Conservation (phyloP, 345 rosid species). For the Physaria fendleri region DNA sequence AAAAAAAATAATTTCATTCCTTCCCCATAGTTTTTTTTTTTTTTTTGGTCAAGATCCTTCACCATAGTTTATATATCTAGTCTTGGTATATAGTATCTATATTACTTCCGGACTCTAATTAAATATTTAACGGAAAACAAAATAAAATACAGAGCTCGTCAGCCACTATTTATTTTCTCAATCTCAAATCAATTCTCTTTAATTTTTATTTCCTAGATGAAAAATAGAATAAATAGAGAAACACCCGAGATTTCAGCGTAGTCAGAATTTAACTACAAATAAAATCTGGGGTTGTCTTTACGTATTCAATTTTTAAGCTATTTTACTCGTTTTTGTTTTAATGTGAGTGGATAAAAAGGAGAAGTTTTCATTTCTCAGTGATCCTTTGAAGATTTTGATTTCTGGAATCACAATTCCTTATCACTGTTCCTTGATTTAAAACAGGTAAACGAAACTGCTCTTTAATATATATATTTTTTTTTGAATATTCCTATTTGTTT, state of each 20-base stretch:
- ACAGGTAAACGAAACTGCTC: background rate
- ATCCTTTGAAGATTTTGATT: background rate
- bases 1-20: too few species aligned
- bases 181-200: background rate
- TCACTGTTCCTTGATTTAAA: background rate
- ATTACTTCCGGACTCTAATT: too few species aligned
- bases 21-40: too few species aligned
- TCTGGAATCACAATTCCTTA: background rate
- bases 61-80: too few species aligned
- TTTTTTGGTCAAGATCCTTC: too few species aligned
- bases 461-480: background rate
- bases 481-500: background rate
- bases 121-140: too few species aligned
- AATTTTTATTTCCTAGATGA: background rate
- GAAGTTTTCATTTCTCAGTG: background rate
- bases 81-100: too few species aligned
- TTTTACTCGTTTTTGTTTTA: background rate
- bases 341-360: background rate
- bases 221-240: background rate
- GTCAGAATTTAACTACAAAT: background rate
- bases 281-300: constrained; percentile 5
- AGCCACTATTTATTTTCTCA: constrained; percentile 8
- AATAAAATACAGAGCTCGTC: background rate
- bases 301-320: constrained; percentile 11
- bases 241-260: background rate